phyloP scores from a whole-genome alignment of 176 grass and related monocot genomes.

The Aegilops umbellulata region DNA sequence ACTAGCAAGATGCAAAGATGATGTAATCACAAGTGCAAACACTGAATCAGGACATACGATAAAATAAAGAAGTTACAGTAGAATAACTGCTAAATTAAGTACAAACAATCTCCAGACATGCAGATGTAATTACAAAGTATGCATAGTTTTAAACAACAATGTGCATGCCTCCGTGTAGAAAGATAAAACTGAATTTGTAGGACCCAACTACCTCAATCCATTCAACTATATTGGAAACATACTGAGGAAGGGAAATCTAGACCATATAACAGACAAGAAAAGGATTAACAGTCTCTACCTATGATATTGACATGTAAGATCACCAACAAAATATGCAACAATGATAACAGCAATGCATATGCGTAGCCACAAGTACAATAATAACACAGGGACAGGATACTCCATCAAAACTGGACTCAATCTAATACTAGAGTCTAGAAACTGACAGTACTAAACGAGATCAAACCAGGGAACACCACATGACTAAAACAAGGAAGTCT shows the following conservation, averaged over 20 bases:
- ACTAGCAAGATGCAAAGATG: neutral
- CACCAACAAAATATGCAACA: neutral
- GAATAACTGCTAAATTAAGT: neutral
- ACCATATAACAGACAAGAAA: neutral
- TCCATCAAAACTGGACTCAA: neutral
- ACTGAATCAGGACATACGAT: neutral
- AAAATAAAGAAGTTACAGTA: neutral
- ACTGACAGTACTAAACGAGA: neutral
- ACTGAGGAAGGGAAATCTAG: neutral
- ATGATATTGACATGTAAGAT: neutral
- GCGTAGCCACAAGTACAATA: neutral
- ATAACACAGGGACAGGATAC: too few species aligned
- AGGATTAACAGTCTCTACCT: neutral
- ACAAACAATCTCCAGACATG: neutral
- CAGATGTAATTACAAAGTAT: neutral
- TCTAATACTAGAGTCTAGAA: too few species aligned
- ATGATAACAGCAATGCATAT: neutral
- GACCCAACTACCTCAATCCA: neutral
- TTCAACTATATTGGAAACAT: neutral
- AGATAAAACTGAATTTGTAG: neutral
- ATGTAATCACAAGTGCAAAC: too few species aligned
- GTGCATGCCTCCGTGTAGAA: too few species aligned
- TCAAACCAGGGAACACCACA: neutral
- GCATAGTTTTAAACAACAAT: too few species aligned
- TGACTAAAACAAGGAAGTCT: neutral